A percentile compares a stretch with the other conserved stretches of the same genome.
phyloP scores from a whole-genome alignment of 73 alveolate species.

The Effrenium voratum region DNA sequence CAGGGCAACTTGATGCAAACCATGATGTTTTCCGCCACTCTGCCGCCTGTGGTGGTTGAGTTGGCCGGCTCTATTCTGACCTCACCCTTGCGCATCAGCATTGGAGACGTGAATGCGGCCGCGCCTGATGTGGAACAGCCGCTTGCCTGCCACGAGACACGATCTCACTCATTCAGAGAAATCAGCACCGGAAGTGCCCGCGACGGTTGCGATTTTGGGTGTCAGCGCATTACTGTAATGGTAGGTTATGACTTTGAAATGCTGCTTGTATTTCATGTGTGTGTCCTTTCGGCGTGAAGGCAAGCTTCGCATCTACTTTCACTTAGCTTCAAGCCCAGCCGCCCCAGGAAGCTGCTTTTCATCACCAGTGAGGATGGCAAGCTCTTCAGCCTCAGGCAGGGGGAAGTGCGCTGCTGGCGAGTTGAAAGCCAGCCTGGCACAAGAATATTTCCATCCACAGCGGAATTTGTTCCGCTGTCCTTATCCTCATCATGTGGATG shows the following conservation, averaged over 20 bases:
- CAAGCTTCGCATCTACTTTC: no score
- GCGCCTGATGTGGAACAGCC: constrained; percentile 90
- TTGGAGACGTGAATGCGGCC: constrained; percentile 86
- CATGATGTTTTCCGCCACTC: constrained; percentile 92
- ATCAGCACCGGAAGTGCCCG: background rate
- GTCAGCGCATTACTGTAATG: no score
- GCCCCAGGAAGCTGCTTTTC: constrained; percentile 56
- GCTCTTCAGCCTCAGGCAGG: constrained; percentile 63
- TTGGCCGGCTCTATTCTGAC: constrained; percentile 78
- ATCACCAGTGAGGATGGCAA: constrained; percentile 86
- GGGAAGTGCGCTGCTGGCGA: no score
- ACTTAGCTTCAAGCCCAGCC: background rate
- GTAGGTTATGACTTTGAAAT: no score
- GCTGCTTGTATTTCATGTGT: no score
- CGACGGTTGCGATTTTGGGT: background rate
- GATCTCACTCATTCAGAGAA: background rate
- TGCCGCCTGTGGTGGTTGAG: constrained; percentile 94
- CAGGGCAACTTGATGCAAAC: constrained; percentile 76
- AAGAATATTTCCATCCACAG: no score
- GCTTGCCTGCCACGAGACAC: background rate
- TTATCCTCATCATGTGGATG: no score
- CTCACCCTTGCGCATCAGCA: constrained; percentile 76
- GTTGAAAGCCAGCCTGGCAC: no score
- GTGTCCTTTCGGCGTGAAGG: no score
- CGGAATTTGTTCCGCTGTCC: no score